Percentiles rank a stretch among this genome's conserved stretches.
These are phyloP conservation scores for Fusarium drepaniforme DNA, from an alignment of 2,329 filamentous ascomycete species.

Conservation along the genomic window DNA sequence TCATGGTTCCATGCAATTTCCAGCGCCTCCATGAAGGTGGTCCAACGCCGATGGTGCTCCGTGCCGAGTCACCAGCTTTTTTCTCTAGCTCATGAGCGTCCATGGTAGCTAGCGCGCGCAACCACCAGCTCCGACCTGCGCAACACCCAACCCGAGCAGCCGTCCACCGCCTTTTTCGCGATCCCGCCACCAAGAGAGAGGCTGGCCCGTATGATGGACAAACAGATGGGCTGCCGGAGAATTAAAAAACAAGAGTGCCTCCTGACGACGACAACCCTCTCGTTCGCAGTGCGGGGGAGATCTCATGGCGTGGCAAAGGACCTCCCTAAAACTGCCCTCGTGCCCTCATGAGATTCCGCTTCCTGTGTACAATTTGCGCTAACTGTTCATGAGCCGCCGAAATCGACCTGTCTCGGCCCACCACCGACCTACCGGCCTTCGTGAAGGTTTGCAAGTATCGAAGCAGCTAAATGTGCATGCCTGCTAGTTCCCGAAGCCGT, in stretches of 20 bases:
- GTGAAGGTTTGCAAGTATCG: too few species aligned
- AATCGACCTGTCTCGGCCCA: constrained; percentile 31
- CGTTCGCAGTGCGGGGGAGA: constrained; percentile 17
- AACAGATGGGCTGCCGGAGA: neutral
- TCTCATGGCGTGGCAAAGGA: constrained; percentile 16
- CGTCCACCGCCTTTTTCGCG: constrained; percentile 38
- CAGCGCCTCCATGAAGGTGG: constrained; percentile 13
- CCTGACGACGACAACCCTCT: neutral
- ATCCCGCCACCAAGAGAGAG: constrained; percentile 16
- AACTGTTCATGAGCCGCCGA: constrained; percentile 14
- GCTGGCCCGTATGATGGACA: neutral
- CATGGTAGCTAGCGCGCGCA: constrained; percentile 31
- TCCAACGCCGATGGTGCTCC: constrained; percentile 33
- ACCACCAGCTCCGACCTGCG: constrained; percentile 4
- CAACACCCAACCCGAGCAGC: constrained; percentile 6
- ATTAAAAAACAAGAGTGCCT: neutral
- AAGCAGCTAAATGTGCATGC: too few species aligned
- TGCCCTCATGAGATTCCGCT: constrained; percentile 20
- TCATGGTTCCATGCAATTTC: constrained; percentile 41
- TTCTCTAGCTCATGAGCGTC: constrained; percentile 23
- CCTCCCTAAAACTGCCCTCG: constrained; percentile 10
- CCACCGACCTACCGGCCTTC: neutral
- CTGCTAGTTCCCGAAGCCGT: neutral
- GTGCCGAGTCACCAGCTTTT: constrained; percentile 29
- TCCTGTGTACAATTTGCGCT: constrained; percentile 15